A percentile compares a stretch with the other conserved stretches of the same genome.
Conservation (phyloP, 2,329 filamentous ascomycete genomes). For the Sordariomycetes sp. region DNA sequence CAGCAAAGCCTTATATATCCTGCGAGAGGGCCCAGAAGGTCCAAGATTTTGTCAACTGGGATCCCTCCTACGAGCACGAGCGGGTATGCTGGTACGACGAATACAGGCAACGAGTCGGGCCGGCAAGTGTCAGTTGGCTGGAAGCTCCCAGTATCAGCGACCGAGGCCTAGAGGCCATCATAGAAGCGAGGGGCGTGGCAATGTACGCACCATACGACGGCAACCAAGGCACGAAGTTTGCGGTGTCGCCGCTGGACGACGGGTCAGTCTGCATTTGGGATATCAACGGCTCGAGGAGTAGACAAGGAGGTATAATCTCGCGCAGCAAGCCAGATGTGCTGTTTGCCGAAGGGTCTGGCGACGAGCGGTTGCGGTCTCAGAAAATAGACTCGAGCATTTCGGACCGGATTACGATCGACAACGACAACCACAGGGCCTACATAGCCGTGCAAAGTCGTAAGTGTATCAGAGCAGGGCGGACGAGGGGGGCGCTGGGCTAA, state of each 20-base stretch:
- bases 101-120: slow-evolving; percentile 73
- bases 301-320: slow-evolving; percentile 54
- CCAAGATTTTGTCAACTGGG: slow-evolving; percentile 70
- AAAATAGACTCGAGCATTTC: slow-evolving; percentile 66
- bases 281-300: slow-evolving; percentile 44
- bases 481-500: not conserved
- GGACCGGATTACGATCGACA: slow-evolving; percentile 78
- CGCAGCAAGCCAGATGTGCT: slow-evolving; percentile 60
- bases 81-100: slow-evolving; percentile 78
- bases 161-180: slow-evolving; percentile 30
- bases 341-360: slow-evolving; percentile 40
- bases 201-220: slow-evolving; percentile 48
- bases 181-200: slow-evolving; percentile 67
- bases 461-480: slow-evolving; percentile 15
- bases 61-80: slow-evolving; percentile 66
- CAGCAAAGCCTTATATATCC: too few species aligned
- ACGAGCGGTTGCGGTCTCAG: slow-evolving; percentile 38
- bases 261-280: slow-evolving; percentile 87
- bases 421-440: slow-evolving; percentile 56
- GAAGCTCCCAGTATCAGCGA: slow-evolving; percentile 45
- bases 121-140: slow-evolving; percentile 69
- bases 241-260: slow-evolving; percentile 74
- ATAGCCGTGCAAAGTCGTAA: slow-evolving; percentile 67
- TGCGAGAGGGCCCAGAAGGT: slow-evolving; percentile 10
- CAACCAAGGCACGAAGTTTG: slow-evolving; percentile 40